A percentile compares a stretch with the other conserved stretches of the same genome.
Evolutionary conservation across 306 rosid genomes (phyloP).

Genomic region (Luffa acutangula): DNA sequence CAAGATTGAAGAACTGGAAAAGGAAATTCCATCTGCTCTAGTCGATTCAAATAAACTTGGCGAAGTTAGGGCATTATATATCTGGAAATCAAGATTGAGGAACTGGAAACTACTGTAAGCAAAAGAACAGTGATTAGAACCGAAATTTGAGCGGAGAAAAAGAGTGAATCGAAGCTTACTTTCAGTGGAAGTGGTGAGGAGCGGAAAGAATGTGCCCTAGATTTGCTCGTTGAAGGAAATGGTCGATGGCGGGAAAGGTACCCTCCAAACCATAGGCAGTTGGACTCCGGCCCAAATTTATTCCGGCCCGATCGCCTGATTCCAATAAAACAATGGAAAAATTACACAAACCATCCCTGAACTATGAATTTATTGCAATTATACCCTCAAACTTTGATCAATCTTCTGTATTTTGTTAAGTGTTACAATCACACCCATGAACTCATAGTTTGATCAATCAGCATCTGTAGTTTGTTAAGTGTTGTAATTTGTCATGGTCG

Average conservation of each 20-base stretch:
- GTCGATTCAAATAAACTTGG: neutral
- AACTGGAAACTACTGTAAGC: neutral
- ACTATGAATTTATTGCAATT: too few relatives aligned
- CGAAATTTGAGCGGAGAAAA: neutral
- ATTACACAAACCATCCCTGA: too few relatives aligned
- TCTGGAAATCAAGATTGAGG: neutral
- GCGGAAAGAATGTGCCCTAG: constrained; percentile 5
- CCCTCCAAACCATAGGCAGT: neutral
- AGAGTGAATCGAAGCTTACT: constrained; percentile 2
- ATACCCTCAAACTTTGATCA: too few relatives aligned
- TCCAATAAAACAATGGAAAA: too few relatives aligned
- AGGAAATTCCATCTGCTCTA: neutral
- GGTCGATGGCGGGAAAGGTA: constrained; percentile 8
- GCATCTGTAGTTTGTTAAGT: too few relatives aligned
- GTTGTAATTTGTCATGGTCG: too few relatives aligned
- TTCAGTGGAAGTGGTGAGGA: neutral
- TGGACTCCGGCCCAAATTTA: constrained; percentile 8
- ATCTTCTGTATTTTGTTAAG: too few relatives aligned
- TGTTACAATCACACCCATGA: too few relatives aligned
- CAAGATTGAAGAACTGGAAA: neutral
- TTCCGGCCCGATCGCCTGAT: neutral
- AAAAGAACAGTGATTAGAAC: neutral
- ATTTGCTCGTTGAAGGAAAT: constrained; percentile 6
- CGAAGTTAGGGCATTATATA: neutral
- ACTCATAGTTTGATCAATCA: too few relatives aligned